Percentiles rank a stretch among this genome's conserved stretches.
These are phyloP conservation scores for Solanum dulcamara DNA, from an alignment of 257 asterid genomes.

Conservation along the genomic window DNA sequence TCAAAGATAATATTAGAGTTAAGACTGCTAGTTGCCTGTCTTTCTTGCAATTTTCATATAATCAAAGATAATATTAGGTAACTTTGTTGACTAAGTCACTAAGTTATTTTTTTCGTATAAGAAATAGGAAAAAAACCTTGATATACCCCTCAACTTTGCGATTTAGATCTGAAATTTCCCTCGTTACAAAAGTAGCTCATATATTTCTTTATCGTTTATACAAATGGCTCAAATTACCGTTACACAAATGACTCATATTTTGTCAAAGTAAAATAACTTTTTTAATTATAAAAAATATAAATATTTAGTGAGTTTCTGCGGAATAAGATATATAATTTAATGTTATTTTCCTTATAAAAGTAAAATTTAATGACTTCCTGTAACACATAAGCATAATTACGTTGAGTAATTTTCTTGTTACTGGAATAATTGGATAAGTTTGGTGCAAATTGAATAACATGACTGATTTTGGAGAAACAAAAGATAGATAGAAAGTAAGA, in stretches of 20 bases:
- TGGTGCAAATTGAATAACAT: background rate
- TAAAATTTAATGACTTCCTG: background rate
- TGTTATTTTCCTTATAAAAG: background rate
- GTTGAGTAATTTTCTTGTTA: background rate
- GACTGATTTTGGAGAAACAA: background rate
- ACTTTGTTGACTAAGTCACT: background rate
- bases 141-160: no score
- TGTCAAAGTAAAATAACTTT: background rate
- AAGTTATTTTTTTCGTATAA: background rate
- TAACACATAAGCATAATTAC: background rate
- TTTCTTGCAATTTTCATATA: background rate
- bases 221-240: no score
- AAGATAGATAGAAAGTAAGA: background rate
- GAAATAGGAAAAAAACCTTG: no score
- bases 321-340: background rate
- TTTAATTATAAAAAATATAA: background rate
- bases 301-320: no score
- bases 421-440: background rate
- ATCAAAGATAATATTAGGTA: background rate
- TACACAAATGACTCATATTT: background rate
- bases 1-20: background rate
- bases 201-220: no score
- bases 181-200: no score
- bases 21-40: background rate
- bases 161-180: no score